Percentiles rank a stretch among this genome's conserved stretches.
These are phyloP conservation scores for Cryomyces minteri DNA, from an alignment of 495 filamentous ascomycete genomes.

Conservation along the genomic window DNA sequence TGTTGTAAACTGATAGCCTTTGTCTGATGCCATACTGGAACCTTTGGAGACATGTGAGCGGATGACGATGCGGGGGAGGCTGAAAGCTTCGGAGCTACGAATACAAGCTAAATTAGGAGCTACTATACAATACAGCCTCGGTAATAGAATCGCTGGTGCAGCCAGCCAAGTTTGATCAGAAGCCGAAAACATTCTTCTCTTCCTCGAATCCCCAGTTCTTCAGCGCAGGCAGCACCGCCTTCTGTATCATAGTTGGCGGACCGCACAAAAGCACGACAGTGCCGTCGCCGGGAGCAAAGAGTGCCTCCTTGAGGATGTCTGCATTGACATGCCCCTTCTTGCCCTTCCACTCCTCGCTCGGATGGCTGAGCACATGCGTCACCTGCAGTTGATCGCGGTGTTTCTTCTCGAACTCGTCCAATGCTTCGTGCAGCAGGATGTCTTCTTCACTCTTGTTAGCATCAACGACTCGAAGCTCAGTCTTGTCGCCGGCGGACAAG, in stretches of 20 bases:
- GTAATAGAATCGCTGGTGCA: too few species aligned
- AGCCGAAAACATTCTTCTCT: conserved; percentile 18
- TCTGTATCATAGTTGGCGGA: conserved; percentile 21
- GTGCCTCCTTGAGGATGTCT: conserved; percentile 13
- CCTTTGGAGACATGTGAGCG: too few species aligned
- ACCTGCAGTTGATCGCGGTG: conserved; percentile 16
- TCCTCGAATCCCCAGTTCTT: conserved; percentile 8
- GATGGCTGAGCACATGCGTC: conserved; percentile 19
- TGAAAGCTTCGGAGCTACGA: too few species aligned
- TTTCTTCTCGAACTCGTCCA: conserved; percentile 12
- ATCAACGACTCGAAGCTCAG: conserved; percentile 17
- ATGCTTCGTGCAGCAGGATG: conserved; percentile 15
- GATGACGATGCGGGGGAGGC: too few species aligned
- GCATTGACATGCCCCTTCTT: conserved; percentile 15
- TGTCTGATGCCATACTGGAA: too few species aligned
- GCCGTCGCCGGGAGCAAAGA: conserved; percentile 14
- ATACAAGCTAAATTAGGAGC: too few species aligned
- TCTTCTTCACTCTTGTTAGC: conserved; percentile 24
- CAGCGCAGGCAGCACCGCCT: conserved; percentile 17
- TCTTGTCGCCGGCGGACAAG: conserved; percentile 5
- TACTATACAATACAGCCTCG: too few species aligned
- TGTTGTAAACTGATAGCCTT: too few species aligned
- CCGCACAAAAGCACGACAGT: conserved; percentile 17
- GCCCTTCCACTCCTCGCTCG: conserved; percentile 16
- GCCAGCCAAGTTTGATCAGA: conserved; percentile 1